These are phyloP conservation scores for Diplodia mutila DNA, from an alignment of 2,329 filamentous ascomycete species.

Conservation along the genomic window DNA sequence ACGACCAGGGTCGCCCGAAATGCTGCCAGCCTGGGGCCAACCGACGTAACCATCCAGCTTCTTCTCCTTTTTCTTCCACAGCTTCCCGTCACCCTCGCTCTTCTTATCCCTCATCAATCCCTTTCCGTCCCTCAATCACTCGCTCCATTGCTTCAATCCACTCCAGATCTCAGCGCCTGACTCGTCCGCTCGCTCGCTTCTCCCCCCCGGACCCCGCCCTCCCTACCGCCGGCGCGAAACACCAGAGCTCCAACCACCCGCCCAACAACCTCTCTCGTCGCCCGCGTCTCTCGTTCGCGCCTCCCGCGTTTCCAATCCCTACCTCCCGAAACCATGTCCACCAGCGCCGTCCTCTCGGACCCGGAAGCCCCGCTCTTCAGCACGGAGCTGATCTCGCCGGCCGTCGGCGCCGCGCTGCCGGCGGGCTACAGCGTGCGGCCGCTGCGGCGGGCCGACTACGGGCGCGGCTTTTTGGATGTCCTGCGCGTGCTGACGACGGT, in stretches of 20 bases:
- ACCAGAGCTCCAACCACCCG: not conserved
- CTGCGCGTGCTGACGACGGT: conserved; percentile 90
- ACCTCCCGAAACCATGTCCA: not conserved
- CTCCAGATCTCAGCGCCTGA: not conserved
- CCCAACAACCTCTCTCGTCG: not conserved
- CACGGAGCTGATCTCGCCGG: conserved; percentile 73
- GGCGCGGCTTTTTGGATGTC: conserved; percentile 84
- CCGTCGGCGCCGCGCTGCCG: conserved; percentile 73
- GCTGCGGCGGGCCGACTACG: conserved; percentile 76
- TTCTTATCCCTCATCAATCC: not conserved
- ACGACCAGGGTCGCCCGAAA: conserved; percentile 3
- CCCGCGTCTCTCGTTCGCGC: not conserved
- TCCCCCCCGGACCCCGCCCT: conserved; percentile 4
- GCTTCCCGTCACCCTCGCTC: not conserved
- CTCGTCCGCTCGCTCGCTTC: not conserved
- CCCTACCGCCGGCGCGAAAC: not conserved
- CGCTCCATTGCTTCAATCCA: not conserved
- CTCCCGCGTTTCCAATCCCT: not conserved
- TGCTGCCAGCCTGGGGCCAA: not conserved
- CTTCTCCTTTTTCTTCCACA: not conserved
- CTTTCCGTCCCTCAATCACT: not conserved
- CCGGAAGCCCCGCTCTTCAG: conserved; percentile 69
- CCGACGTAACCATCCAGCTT: conserved; percentile 10
- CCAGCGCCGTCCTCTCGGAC: conserved; percentile 31
- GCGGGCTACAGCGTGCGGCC: conserved; percentile 82